phyloP scores from a whole-genome alignment of 208 protist genomes.

The Crithidia brevicula region DNA sequence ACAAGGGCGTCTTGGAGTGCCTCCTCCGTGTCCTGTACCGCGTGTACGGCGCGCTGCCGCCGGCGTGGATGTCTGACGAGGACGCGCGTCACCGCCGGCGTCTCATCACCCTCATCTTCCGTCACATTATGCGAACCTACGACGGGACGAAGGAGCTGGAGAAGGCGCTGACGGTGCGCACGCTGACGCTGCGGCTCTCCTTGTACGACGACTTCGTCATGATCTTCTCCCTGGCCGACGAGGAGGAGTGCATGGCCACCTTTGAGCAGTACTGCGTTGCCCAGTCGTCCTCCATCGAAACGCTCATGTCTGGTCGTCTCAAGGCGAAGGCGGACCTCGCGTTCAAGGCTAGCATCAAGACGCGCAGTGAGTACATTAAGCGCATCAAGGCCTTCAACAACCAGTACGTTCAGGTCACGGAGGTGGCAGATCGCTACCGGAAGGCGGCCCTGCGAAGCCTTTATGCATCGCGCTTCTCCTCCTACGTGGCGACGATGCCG shows the following conservation, averaged over 20 bases:
- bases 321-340: slow-evolving; percentile 75
- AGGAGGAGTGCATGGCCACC: slow-evolving; percentile 41
- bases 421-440: slow-evolving; percentile 43
- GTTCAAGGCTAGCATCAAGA: slow-evolving; percentile 65
- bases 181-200: slow-evolving; percentile 75
- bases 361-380: slow-evolving; percentile 80
- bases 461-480: slow-evolving; percentile 60
- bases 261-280: slow-evolving; percentile 67
- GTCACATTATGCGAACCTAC: slow-evolving; percentile 68
- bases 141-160: slow-evolving; percentile 64
- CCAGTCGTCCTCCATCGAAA: slow-evolving; percentile 59
- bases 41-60: slow-evolving; percentile 64
- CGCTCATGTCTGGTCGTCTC: slow-evolving; percentile 68
- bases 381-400: slow-evolving; percentile 77
- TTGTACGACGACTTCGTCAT: slow-evolving; percentile 74
- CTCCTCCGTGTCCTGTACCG: slow-evolving; percentile 71
- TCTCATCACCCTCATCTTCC: slow-evolving; percentile 63
- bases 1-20: slow-evolving; percentile 77
- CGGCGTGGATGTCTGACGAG: slow-evolving; percentile 60
- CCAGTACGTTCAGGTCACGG: slow-evolving; percentile 45
- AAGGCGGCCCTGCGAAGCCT: slow-evolving; percentile 33
- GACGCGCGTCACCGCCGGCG: slow-evolving; percentile 49
- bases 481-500: slow-evolving; percentile 50
- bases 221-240: slow-evolving; percentile 38
- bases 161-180: slow-evolving; percentile 69